Conservation (phyloP, 75 land plant genomes). For the Larix kaempferi region DNA sequence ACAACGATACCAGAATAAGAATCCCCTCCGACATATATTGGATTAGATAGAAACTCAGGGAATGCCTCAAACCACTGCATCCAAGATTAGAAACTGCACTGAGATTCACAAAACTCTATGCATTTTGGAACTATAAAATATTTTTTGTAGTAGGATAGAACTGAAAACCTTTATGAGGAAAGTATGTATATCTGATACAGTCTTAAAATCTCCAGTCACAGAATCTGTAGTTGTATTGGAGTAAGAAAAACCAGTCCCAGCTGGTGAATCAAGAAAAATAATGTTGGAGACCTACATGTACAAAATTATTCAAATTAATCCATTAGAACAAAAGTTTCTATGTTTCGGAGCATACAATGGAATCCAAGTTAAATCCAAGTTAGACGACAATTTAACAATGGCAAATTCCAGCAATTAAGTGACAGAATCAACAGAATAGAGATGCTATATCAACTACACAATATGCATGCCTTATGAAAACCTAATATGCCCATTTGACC, state of each 20-base stretch:
- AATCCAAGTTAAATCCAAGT: background rate
- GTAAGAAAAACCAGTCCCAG: slow-evolving; percentile 47
- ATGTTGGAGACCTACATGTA: slow-evolving; percentile 31
- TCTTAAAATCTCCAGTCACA: slow-evolving; percentile 22
- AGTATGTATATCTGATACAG: slow-evolving; percentile 21
- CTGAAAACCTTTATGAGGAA: slow-evolving; percentile 55
- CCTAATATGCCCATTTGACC: background rate
- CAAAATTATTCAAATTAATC: background rate
- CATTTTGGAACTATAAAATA: background rate
- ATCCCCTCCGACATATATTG: slow-evolving; percentile 55
- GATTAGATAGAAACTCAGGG: slow-evolving; percentile 45
- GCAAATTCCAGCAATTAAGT: background rate
- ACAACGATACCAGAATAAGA: slow-evolving; percentile 63
- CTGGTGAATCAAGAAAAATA: slow-evolving; percentile 48
- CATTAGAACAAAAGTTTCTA: background rate
- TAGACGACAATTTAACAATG: too few relatives aligned
- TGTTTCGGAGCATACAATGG: background rate
- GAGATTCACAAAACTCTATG: background rate
- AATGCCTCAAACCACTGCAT: slow-evolving; percentile 63
- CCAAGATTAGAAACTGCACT: background rate
- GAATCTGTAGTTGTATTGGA: slow-evolving; percentile 31
- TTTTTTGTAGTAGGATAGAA: background rate
- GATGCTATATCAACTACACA: background rate
- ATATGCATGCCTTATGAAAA: background rate
- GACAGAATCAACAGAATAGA: background rate